phyloP scores from a whole-genome alignment of 371 early-diverging fungal genomes.

The Nematocida sp. region DNA sequence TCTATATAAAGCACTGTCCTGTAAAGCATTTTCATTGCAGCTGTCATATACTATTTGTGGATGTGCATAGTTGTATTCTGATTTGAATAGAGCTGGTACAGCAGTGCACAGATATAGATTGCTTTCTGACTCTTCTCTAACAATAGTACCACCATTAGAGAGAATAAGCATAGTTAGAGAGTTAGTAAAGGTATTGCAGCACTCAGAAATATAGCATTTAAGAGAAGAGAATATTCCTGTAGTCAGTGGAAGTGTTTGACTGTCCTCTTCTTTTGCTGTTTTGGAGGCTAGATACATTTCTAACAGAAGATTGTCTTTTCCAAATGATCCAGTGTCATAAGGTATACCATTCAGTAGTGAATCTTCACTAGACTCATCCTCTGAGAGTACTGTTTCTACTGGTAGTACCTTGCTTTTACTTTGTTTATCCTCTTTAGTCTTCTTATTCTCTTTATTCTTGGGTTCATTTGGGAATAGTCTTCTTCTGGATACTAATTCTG shows the following conservation, averaged over 20 bases:
- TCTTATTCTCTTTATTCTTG: not conserved
- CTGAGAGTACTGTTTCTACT: not conserved
- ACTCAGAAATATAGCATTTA: not conserved
- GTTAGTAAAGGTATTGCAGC: not conserved
- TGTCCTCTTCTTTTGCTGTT: no score
- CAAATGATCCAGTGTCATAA: not conserved
- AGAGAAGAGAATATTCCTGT: no score
- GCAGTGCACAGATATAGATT: slow-evolving; percentile 15
- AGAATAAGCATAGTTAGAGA: slow-evolving; percentile 24
- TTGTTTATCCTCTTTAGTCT: not conserved
- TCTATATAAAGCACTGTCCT: slow-evolving; percentile 3
- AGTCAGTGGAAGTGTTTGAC: no score
- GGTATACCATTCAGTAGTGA: not conserved
- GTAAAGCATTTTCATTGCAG: slow-evolving; percentile 9
- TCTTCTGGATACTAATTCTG: not conserved
- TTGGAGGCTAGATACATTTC: no score
- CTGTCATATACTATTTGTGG: slow-evolving; percentile 48
- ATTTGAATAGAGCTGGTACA: slow-evolving; percentile 8
- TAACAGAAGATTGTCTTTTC: no score
- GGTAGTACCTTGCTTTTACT: not conserved
- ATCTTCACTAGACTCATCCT: slow-evolving; percentile 1
- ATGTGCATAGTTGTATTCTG: slow-evolving; percentile 18
- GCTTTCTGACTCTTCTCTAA: not conserved
- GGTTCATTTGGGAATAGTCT: not conserved
- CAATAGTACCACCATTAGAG: slow-evolving; percentile 5